A percentile compares a stretch with the other conserved stretches of the same genome.
phyloP scores from a whole-genome alignment of 2,329 filamentous ascomycete genomes.

The Hypomyces perniciosus region DNA sequence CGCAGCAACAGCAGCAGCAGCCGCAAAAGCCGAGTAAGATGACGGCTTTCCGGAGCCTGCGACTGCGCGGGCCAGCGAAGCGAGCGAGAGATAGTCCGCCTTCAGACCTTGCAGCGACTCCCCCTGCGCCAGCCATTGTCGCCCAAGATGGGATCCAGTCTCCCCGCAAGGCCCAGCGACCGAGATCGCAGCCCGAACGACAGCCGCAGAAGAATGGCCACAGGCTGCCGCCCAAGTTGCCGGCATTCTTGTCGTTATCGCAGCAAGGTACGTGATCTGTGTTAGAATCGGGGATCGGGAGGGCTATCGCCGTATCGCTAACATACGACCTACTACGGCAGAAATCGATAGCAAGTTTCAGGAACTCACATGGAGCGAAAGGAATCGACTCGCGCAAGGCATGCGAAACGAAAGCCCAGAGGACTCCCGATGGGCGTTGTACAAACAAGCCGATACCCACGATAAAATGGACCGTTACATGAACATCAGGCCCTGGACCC shows the following conservation, averaged over 20 bases:
- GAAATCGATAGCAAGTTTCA: slow-evolving; percentile 47
- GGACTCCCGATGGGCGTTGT: slow-evolving; percentile 30
- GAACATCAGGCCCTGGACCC: slow-evolving; percentile 86
- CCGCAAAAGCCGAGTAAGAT: slow-evolving; percentile 22
- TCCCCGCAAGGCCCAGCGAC: slow-evolving; percentile 1
- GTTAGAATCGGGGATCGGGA: neutral
- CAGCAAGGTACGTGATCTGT: slow-evolving; percentile 28
- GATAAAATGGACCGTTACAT: slow-evolving; percentile 68
- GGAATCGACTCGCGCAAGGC: slow-evolving; percentile 38
- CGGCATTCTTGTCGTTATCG: slow-evolving; percentile 34
- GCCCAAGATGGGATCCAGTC: slow-evolving; percentile 29
- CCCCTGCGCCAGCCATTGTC: slow-evolving; percentile 27
- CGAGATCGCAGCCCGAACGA: slow-evolving; percentile 1
- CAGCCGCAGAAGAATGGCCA: slow-evolving; percentile 11
- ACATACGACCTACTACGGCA: slow-evolving; percentile 20
- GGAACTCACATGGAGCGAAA: slow-evolving; percentile 49
- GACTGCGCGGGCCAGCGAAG: slow-evolving; percentile 41
- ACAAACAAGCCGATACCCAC: slow-evolving; percentile 27
- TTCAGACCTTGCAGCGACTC: slow-evolving; percentile 23
- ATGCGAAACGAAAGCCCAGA: slow-evolving; percentile 29
- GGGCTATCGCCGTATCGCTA: slow-evolving; percentile 1
- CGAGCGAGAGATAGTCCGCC: slow-evolving; percentile 40
- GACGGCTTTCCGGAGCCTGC: slow-evolving; percentile 39
- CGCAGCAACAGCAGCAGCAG: slow-evolving; percentile 16
- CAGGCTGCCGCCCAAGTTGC: slow-evolving; percentile 25